Evolutionary conservation across 345 rosid genomes (phyloP).

Genomic region (Linum lewisii): DNA sequence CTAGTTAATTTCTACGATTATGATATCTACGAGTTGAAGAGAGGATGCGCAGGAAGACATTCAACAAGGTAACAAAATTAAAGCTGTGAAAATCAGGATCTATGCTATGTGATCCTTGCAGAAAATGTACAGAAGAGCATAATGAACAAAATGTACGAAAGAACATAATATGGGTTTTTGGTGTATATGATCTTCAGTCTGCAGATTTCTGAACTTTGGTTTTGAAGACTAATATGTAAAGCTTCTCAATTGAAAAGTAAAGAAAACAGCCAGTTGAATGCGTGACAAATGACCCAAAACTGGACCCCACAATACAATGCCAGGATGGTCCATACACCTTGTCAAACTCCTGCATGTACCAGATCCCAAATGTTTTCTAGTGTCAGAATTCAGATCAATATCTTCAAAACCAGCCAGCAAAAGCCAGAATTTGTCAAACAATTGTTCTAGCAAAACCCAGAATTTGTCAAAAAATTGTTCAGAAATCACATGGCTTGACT

Average conservation of each 20-base stretch:
- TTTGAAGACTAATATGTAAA: conserved; percentile 53
- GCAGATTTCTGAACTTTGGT: conserved; percentile 48
- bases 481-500: conserved; percentile 15
- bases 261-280: conserved; percentile 78
- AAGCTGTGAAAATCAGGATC: not conserved
- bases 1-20: too few species aligned
- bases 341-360: conserved; percentile 63
- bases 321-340: conserved; percentile 87
- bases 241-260: conserved; percentile 73
- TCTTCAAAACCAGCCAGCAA: not conserved
- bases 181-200: not conserved
- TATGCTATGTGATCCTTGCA: not conserved
- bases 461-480: not conserved
- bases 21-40: too few species aligned
- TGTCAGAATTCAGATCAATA: not conserved
- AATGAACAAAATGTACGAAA: not conserved
- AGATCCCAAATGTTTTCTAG: not conserved
- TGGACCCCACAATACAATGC: conserved; percentile 90
- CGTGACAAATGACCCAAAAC: conserved; percentile 81
- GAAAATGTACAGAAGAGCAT: too few species aligned
- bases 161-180: not conserved
- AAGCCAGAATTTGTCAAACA: not conserved
- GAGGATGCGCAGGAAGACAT: too few species aligned
- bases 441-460: not conserved
- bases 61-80: too few species aligned